Conservation (phyloP, 331 rosid genomes). For the Telfairia occidentalis region DNA sequence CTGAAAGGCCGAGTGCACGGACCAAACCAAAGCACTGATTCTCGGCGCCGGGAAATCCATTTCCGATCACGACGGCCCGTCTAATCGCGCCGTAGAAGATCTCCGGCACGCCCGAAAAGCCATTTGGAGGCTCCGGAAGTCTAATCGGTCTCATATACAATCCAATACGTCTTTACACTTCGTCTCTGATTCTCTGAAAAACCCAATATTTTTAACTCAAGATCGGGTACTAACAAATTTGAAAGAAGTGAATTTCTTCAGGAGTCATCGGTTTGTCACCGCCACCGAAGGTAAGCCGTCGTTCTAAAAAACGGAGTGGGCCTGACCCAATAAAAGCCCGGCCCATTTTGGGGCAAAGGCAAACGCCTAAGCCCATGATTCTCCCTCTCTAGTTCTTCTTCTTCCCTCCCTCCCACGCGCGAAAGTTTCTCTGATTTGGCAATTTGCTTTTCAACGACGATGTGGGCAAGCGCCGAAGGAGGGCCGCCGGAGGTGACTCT, state of each 20-base stretch:
- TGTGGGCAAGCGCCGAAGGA: conserved; percentile 95
- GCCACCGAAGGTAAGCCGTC: neutral
- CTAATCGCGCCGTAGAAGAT: conserved; percentile 37
- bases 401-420: neutral
- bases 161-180: neutral
- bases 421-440: neutral
- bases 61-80: conserved; percentile 67
- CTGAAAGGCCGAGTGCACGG: conserved; percentile 73
- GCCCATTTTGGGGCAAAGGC: neutral
- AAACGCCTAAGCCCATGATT: neutral
- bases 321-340: neutral
- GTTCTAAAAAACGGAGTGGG: neutral
- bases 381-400: neutral
- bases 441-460: conserved; percentile 7
- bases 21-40: conserved; percentile 79
- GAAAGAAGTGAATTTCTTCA: no score
- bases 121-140: conserved; percentile 29
- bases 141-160: conserved; percentile 35
- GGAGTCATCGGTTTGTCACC: no score
- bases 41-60: conserved; percentile 88
- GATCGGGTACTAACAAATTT: no score
- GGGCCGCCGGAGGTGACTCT: conserved; percentile 89
- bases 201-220: neutral
- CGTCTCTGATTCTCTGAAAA: neutral
- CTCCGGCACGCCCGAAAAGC: conserved; percentile 26